Percentiles rank a stretch among this genome's conserved stretches.
Evolutionary conservation across 768 basidiomycete species (phyloP).

Genomic region (Brasilioporus rufonigricans): DNA sequence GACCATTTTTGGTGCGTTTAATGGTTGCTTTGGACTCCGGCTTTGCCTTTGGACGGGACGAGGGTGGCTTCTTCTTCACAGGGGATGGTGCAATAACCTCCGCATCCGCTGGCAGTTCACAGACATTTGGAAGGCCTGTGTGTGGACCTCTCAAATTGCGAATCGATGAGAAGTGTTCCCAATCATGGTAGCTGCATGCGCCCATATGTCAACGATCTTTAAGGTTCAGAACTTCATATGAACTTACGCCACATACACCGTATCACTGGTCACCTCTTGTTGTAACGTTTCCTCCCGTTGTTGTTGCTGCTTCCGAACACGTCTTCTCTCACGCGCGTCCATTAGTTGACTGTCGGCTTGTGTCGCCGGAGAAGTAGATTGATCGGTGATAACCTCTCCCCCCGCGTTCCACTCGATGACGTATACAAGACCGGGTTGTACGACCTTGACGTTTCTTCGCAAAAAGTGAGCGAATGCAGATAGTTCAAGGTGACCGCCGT

Average conservation of each 20-base stretch:
- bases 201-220: constrained; percentile 10
- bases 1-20: constrained; percentile 23
- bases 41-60: constrained; percentile 31
- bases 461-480: constrained; percentile 86
- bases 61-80: constrained; percentile 35
- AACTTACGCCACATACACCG: constrained; percentile 85
- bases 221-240: constrained; percentile 5
- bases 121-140: constrained; percentile 63
- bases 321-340: constrained; percentile 45
- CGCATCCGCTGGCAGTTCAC: constrained; percentile 43
- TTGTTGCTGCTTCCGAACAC: constrained; percentile 40
- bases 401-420: constrained; percentile 81
- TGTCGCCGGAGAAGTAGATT: constrained; percentile 25
- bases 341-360: constrained; percentile 23
- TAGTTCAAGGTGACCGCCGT: constrained; percentile 93
- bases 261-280: constrained; percentile 30
- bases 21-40: constrained; percentile 14
- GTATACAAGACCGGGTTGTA: constrained; percentile 89
- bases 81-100: constrained; percentile 31
- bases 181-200: constrained; percentile 73
- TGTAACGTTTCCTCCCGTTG: constrained; percentile 21
- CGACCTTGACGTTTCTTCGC: constrained; percentile 80
- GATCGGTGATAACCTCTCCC: constrained; percentile 37
- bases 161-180: constrained; percentile 95
- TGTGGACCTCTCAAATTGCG: constrained; percentile 85